Conservation (phyloP, 257 asterid species). For the Jaltomata sinuosa region DNA sequence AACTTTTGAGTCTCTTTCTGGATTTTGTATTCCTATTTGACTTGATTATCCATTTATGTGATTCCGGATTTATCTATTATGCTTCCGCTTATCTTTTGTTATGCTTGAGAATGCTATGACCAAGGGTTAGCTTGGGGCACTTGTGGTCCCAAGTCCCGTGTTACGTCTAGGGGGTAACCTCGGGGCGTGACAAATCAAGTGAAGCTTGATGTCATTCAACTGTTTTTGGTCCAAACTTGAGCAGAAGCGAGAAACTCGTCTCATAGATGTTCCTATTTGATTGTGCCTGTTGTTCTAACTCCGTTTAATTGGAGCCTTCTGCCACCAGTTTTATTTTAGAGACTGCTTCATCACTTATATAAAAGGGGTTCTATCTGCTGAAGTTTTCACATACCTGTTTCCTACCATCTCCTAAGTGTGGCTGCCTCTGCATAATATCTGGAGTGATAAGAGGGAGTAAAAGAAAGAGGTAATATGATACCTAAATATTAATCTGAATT, state of each 20-base stretch:
- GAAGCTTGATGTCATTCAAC: background rate
- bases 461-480: background rate
- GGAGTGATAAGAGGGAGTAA: background rate
- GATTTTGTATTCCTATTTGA: too few species aligned
- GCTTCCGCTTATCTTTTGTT: too few species aligned
- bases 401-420: background rate
- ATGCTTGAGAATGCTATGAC: too few species aligned
- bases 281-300: background rate
- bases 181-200: too few species aligned
- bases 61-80: too few species aligned
- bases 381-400: background rate
- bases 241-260: background rate
- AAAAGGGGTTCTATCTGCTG: background rate
- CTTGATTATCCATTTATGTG: too few species aligned
- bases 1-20: too few species aligned
- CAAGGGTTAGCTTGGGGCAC: too few species aligned
- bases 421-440: background rate
- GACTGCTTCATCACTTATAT: background rate
- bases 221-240: background rate
- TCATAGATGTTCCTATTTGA: background rate
- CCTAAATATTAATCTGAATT: background rate
- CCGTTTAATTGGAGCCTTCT: background rate
- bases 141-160: too few species aligned
- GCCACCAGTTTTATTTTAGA: background rate
- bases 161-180: too few species aligned